Percentiles rank a stretch among this genome's conserved stretches.
Conservation (phyloP, 1,139 yeast species). For the Scheffersomyces illinoinensis region DNA sequence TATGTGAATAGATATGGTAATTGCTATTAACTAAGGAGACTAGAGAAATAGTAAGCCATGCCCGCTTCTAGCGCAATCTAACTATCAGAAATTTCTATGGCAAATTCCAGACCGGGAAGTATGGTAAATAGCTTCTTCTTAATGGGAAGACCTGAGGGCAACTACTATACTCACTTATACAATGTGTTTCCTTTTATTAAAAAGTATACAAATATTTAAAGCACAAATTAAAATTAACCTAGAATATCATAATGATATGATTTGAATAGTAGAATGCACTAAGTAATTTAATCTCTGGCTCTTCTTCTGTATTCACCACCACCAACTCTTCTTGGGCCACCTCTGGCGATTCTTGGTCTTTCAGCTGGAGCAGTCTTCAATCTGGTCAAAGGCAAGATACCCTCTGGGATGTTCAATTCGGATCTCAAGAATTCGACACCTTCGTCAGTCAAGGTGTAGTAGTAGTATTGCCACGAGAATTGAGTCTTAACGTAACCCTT, state of each 20-base stretch:
- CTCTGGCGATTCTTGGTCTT: slow-evolving; percentile 65
- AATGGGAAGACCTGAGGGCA: neutral
- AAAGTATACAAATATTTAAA: slow-evolving; percentile 3
- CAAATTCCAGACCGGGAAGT: neutral
- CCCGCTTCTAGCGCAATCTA: too few species aligned
- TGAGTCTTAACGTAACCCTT: slow-evolving; percentile 99
- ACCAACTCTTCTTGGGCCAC: slow-evolving; percentile 35
- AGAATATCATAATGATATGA: slow-evolving; percentile 8
- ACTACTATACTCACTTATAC: slow-evolving; percentile 1
- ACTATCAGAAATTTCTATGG: neutral
- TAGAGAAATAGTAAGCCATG: too few species aligned
- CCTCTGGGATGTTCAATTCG: slow-evolving; percentile 98
- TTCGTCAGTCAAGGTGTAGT: slow-evolving; percentile 99
- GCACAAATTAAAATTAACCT: slow-evolving; percentile 13
- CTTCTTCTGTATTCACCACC: slow-evolving; percentile 48
- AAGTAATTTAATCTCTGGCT: slow-evolving; percentile 43
- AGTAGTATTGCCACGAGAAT: slow-evolving; percentile 99
- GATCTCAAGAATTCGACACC: slow-evolving; percentile 99
- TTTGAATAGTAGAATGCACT: slow-evolving; percentile 11
- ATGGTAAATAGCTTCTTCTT: neutral
- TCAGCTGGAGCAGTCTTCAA: slow-evolving; percentile 91
- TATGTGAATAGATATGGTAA: too few species aligned
- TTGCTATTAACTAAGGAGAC: too few species aligned
- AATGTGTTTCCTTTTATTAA: slow-evolving; percentile 1
- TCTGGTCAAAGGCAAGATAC: slow-evolving; percentile 98